Base-by-base conservation (phyloP, 192 early-diverging fungal genomes). In the Podila verticillata region DNA sequence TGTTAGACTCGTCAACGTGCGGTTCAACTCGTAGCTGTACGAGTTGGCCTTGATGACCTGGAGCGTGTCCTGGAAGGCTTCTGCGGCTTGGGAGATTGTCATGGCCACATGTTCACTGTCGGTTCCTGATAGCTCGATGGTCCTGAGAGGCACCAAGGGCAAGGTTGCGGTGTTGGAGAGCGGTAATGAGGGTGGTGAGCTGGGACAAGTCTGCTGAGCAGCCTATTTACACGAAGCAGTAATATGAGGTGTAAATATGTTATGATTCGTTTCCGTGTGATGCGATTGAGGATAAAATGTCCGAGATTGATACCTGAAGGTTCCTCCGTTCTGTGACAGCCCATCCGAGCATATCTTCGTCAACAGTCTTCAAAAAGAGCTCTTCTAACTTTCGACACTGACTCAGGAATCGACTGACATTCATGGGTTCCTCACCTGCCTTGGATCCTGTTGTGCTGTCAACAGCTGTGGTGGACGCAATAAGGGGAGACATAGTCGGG, bases 41-140 rank as follows among this genome's bases (percentile, higher is more conserved):
- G 69, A 71, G 57, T 80, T 80, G 56, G 70, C 77, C n/a, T 72
- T 80, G 66, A 80, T 80, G 19, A 80, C 77, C 47, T 80, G 70
- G 4, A 80, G 60, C 17, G 77, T 80, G 31, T 80, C 77, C 31
- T 80, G 77, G 62, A 80, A 80, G 4, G 77, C 77, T 31, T 72
- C 65, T 3, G 77, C 77, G 7, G 77, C 77, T 39, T 80, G 77
- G 30, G 65, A 72, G 47, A 80, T 62, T 0, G 70, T 80, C 65
- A 68, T 68, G 24, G 70, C 77, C 24, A 80, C 65, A 32, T 66
- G 77, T 29, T 80, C 77, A 35, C 66, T 80, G 24, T 72, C 70
- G 20, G 57, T 57, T 26, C 77, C 77, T 17, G 70, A 72, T 30
- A 80, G 66, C 47, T 80, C 77, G 19, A 80, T 71, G 3, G 65